phyloP scores from a whole-genome alignment of 352 stramenopile species.

The Detonula confervacea region DNA sequence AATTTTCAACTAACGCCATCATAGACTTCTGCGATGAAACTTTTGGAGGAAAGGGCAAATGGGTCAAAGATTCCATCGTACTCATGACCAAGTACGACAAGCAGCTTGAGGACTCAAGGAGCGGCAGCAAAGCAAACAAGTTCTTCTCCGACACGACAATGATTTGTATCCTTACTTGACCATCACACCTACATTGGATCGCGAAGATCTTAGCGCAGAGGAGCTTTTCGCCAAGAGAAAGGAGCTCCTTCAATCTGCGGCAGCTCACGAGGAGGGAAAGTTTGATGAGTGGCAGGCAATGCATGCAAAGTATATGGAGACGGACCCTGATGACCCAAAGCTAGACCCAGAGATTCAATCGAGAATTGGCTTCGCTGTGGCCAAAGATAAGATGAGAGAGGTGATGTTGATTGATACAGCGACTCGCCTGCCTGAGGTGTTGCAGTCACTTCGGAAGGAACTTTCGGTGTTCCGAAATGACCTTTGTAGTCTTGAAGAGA shows the following conservation, averaged over 20 bases:
- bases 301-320: conserved; percentile 54
- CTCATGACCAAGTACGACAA: conserved; percentile 85
- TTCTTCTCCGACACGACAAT: conserved; percentile 78
- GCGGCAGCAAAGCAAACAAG: conserved; percentile 73
- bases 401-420: conserved; percentile 78
- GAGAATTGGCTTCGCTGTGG: conserved; percentile 61
- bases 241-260: conserved; percentile 54
- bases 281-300: conserved; percentile 62
- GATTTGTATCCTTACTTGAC: conserved; percentile 64
- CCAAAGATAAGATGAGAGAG: conserved; percentile 71
- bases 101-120: conserved; percentile 68
- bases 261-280: conserved; percentile 55
- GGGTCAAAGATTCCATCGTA: conserved; percentile 69
- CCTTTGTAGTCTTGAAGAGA: conserved; percentile 49
- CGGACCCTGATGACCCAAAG: conserved; percentile 49
- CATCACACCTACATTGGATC: conserved; percentile 74
- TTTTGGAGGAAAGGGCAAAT: conserved; percentile 61
- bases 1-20: conserved; percentile 78
- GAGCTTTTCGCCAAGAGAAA: conserved; percentile 58
- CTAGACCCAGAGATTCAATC: conserved; percentile 32
- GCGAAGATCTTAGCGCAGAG: conserved; percentile 65
- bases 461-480: conserved; percentile 47
- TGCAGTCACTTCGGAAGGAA: conserved; percentile 58
- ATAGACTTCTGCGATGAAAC: conserved; percentile 79
- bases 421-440: conserved; percentile 71